phyloP scores from a whole-genome alignment of 306 rosid genomes.

The Vicia sativa region DNA sequence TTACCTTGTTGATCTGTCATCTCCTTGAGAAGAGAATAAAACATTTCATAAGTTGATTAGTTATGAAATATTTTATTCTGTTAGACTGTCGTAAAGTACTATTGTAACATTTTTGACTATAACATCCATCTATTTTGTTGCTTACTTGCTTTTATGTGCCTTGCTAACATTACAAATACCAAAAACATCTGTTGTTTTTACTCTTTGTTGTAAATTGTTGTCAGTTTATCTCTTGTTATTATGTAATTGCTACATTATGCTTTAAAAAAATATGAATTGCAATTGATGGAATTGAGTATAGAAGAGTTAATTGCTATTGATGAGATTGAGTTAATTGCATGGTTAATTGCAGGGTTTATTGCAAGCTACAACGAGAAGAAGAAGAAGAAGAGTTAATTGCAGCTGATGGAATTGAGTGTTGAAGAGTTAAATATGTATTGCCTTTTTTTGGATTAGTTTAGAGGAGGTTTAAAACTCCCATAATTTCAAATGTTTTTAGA shows the following conservation, averaged over 20 bases:
- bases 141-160: constrained; percentile 11
- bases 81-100: constrained; percentile 1
- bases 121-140: constrained; percentile 21
- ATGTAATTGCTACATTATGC: no score
- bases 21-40: constrained; percentile 17
- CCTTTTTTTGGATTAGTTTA: no score
- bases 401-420: constrained; percentile 63
- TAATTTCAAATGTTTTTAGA: no score
- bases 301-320: no score
- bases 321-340: no score
- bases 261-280: no score
- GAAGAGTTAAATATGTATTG: constrained; percentile 7
- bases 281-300: no score
- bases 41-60: no score
- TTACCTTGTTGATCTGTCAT: constrained; percentile 43
- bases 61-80: not conserved
- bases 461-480: no score
- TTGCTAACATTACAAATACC: not conserved
- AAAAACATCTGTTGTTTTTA: no score
- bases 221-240: not conserved
- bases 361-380: no score
- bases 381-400: constrained; percentile 20
- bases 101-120: constrained; percentile 8
- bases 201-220: not conserved
- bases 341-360: constrained; percentile 42